A percentile compares a stretch with the other conserved stretches of the same genome.
phyloP scores from a whole-genome alignment of 1,139 yeast genomes.

The Yamadazyma buinensis region DNA sequence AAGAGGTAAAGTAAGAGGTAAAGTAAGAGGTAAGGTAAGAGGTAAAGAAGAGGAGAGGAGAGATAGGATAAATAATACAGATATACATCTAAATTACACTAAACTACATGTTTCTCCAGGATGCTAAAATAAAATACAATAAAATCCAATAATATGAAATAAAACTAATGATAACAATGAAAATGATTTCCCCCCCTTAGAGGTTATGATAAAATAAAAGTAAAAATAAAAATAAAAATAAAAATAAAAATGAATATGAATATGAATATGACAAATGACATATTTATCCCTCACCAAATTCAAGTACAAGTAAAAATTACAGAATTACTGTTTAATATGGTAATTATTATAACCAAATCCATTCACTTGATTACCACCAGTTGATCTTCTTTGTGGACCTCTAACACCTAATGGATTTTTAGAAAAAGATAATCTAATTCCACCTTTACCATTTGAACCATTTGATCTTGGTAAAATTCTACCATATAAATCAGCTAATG shows the following conservation, averaged over 20 bases:
- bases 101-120: constrained; percentile 1
- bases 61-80: constrained; percentile 5
- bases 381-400: constrained; percentile 54
- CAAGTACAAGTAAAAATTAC: background rate
- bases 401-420: constrained; percentile 97
- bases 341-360: constrained; percentile 9
- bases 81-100: constrained; percentile 6
- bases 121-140: background rate
- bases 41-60: no score
- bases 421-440: constrained; percentile 87
- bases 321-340: constrained; percentile 11
- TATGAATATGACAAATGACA: no score
- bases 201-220: no score
- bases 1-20: no score
- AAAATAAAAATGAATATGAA: no score
- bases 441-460: constrained; percentile 80
- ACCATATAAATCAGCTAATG: constrained; percentile 90
- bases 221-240: no score
- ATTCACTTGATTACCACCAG: constrained; percentile 32
- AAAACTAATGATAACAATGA: background rate
- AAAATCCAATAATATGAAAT: background rate
- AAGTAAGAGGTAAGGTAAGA: no score
- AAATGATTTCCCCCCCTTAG: no score
- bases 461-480: constrained; percentile 69
- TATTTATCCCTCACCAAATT: no score